Evolutionary conservation across 2,329 filamentous ascomycete genomes (phyloP).

Genomic region (Pseudogymnoascus sp.): DNA sequence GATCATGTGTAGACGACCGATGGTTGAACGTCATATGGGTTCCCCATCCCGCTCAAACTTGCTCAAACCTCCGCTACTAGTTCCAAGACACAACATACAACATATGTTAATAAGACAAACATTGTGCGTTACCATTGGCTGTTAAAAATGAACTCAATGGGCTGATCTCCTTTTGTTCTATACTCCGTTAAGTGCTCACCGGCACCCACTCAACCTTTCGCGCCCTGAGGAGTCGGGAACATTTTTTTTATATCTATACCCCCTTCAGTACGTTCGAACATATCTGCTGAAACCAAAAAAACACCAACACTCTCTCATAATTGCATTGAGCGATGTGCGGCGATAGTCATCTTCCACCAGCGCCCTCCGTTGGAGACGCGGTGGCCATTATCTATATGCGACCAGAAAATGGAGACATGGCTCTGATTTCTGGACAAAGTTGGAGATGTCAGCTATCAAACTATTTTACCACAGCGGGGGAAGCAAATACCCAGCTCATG

Average conservation of each 20-base stretch:
- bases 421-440: background rate
- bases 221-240: background rate
- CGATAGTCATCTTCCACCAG: conserved; percentile 9
- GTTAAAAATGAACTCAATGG: background rate
- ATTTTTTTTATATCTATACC: background rate
- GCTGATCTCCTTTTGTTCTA: background rate
- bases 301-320: background rate
- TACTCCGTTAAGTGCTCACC: background rate
- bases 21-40: background rate
- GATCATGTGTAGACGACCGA: background rate
- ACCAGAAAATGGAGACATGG: background rate
- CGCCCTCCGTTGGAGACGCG: conserved; percentile 3
- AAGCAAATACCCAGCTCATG: background rate
- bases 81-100: background rate
- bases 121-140: background rate
- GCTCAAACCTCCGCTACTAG: conserved; percentile 3
- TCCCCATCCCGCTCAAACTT: conserved; percentile 4
- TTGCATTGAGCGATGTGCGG: background rate
- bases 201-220: background rate
- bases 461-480: background rate
- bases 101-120: background rate
- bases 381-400: conserved; percentile 3
- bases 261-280: background rate
- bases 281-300: no score
- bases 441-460: conserved; percentile 7